Evolutionary conservation across 805 yeast species (phyloP).

Genomic region (Ogataea zsoltii): DNA sequence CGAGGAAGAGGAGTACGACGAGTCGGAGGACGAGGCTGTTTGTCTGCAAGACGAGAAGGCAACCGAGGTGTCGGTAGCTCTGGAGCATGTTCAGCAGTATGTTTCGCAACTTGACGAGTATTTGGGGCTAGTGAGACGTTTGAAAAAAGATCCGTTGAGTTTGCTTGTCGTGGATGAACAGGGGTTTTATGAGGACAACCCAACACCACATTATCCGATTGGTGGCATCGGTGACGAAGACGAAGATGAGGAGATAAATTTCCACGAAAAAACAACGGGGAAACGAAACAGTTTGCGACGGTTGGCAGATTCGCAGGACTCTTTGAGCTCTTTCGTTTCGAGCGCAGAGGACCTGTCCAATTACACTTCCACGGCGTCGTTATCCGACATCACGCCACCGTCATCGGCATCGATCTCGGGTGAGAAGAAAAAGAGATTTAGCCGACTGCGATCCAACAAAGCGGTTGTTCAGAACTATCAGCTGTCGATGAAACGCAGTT

Average conservation of each 20-base stretch:
- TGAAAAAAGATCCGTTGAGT: conserved; percentile 19
- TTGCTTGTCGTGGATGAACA: conserved; percentile 23
- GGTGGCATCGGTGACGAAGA: conserved; percentile 2
- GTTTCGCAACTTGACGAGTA: conserved; percentile 13
- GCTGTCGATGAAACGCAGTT: conserved; percentile 38
- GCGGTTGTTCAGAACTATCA: conserved; percentile 31
- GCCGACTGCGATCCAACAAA: conserved; percentile 12
- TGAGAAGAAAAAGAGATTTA: conserved; percentile 13
- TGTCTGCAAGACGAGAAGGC: conserved; percentile 1
- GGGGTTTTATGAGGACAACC: conserved; percentile 19
- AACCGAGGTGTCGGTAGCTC: neutral
- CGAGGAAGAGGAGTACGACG: conserved; percentile 19
- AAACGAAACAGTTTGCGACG: neutral
- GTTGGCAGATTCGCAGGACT: conserved; percentile 1
- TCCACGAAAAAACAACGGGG: conserved; percentile 8
- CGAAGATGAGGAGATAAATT: conserved; percentile 11
- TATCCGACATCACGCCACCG: conserved; percentile 22
- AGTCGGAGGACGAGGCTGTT: conserved; percentile 15
- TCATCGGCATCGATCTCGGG: conserved; percentile 8
- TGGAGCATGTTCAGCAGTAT: conserved; percentile 15
- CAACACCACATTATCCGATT: neutral
- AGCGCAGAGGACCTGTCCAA: conserved; percentile 22
- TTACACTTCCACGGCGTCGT: conserved; percentile 20
- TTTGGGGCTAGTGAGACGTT: conserved; percentile 5
- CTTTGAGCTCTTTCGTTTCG: conserved; percentile 13